A percentile compares a stretch with the other conserved stretches of the same genome.
Evolutionary conservation across 805 yeast genomes (phyloP).

Genomic region (Yamadazyma philogaea): DNA sequence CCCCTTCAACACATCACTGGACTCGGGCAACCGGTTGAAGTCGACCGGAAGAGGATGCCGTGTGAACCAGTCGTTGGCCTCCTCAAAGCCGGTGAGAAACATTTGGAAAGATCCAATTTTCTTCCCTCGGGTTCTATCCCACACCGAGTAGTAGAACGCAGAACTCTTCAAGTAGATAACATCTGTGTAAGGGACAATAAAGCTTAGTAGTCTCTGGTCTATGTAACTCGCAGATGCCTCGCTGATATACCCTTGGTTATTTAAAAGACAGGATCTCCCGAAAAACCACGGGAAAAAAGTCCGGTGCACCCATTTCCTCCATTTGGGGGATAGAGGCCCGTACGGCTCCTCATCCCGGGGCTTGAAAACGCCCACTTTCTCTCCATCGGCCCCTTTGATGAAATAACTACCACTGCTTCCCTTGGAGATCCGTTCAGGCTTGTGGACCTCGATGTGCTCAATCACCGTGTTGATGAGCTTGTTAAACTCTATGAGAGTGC

Average conservation of each 20-base stretch:
- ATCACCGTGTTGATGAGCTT: conserved; percentile 41
- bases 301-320: conserved; percentile 77
- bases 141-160: conserved; percentile 51
- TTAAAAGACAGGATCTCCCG: conserved; percentile 69
- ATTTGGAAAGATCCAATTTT: conserved; percentile 69
- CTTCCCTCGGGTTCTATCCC: conserved; percentile 33
- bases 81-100: conserved; percentile 55
- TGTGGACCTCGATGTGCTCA: conserved; percentile 24
- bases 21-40: conserved; percentile 37
- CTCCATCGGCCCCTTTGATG: conserved; percentile 22
- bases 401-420: conserved; percentile 76
- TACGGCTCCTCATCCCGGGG: conserved; percentile 82
- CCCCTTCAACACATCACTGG: conserved; percentile 14
- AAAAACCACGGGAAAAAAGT: conserved; percentile 75
- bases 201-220: conserved; percentile 56
- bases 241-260: conserved; percentile 68
- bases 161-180: conserved; percentile 48
- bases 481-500: conserved; percentile 28
- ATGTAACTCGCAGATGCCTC: conserved; percentile 70
- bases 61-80: conserved; percentile 58
- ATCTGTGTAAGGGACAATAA: conserved; percentile 66
- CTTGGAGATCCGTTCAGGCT: conserved; percentile 53
- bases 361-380: conserved; percentile 56
- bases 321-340: conserved; percentile 73
- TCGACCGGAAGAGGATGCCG: conserved; percentile 39